Base-by-base conservation (phyloP, 108 stramenopile genomes). In the Nannochloropsis gaditana region DNA sequence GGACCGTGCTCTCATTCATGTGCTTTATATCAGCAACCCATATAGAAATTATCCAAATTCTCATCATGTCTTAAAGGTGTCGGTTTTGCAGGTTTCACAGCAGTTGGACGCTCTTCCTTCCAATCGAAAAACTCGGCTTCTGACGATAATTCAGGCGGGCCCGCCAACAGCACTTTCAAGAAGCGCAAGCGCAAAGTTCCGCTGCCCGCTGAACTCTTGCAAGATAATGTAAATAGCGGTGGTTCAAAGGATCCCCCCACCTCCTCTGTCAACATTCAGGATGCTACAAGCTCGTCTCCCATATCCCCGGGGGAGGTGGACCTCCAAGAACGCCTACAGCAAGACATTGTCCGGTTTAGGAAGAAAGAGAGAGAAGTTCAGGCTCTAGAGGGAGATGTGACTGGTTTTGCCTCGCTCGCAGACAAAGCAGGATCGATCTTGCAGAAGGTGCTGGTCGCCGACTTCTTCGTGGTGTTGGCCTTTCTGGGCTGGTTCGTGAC, bases 401-500 rank as follows among this genome's bases (percentile, higher is more conserved):
- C 59, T n/a, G 59, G 59, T n/a, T 73, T 73, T n/a, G 15, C 59
- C n/a, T 15, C 59, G 15, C 3, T 73, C 0, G 59, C 59, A 73
- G 59, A 73, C 59, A 73, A 73, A n/a, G 59, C 59, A 15, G 59
- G 59, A n/a, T 15, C 19, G 59, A 43, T 90, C 41, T 91, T 96
- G 45, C 94, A 94, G 10, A 94, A 94, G 11, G 90, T 96, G 47
- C 93, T 96, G n/a, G 94, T 94, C 11, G 90, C 93, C 43, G 96
- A 96, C 91, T 96, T 96, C 90, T 96, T 96, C 89, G 86, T 96
- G 5, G 95, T 96, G 21, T 87, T 93, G 84, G 94, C 82, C 43
- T 92, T 96, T 11, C 89, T 96, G 83, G 84, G 92, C 17, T 96
- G 96, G 96, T 95, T 96, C 88, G 83, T 96, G 82, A 88, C 91